Conservation (phyloP, 768 basidiomycete genomes). For the Suillus alpinus region DNA sequence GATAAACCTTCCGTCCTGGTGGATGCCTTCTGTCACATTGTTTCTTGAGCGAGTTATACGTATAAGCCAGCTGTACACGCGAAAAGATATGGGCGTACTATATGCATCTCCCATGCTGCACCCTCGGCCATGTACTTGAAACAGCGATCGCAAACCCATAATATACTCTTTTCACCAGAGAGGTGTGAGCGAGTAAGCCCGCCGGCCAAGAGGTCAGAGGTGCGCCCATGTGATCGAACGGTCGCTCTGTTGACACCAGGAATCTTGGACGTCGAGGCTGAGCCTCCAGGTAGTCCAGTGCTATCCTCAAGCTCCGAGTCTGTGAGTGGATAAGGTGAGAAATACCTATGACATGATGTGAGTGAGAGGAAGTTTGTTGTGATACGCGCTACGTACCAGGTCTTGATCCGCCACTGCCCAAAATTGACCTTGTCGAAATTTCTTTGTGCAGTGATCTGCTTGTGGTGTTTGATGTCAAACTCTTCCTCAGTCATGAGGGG, state of each 20-base stretch:
- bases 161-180: conserved; percentile 45
- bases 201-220: conserved; percentile 69
- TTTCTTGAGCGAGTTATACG: conserved; percentile 41
- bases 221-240: conserved; percentile 64
- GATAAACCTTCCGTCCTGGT: conserved; percentile 88
- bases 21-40: conserved; percentile 68
- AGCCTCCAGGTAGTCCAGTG: conserved; percentile 15
- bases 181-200: conserved; percentile 49
- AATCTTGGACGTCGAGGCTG: conserved; percentile 37
- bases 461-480: conserved; percentile 65
- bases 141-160: conserved; percentile 91
- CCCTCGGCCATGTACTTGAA: conserved; percentile 95
- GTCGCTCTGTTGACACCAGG: conserved; percentile 50
- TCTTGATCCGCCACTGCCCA: conserved; percentile 82
- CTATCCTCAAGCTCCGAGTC: conserved; percentile 64
- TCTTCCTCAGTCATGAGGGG: conserved; percentile 64
- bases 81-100: conserved; percentile 37
- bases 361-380: neutral
- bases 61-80: conserved; percentile 14
- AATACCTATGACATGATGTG: conserved; percentile 60
- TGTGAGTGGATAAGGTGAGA: conserved; percentile 84
- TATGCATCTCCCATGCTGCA: conserved; percentile 66
- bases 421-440: conserved; percentile 89
- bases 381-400: conserved; percentile 60
- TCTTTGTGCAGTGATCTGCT: conserved; percentile 62